These are phyloP conservation scores for Jackrogersella multiformis DNA, from an alignment of 495 filamentous ascomycete genomes.

Conservation along the genomic window DNA sequence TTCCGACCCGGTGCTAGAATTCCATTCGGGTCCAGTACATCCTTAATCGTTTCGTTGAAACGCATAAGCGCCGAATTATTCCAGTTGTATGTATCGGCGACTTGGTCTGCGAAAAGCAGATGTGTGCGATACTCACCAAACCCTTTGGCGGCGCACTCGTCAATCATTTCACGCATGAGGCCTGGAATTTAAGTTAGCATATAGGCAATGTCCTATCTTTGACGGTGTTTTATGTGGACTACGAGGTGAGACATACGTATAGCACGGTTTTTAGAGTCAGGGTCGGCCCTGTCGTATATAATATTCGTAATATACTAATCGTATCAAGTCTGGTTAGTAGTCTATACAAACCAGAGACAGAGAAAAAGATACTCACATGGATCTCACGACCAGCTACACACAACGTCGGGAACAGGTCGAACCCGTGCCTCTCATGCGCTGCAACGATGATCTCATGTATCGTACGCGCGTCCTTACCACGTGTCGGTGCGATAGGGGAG, in stretches of 20 bases:
- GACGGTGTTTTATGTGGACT: neutral
- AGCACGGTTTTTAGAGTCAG: conserved; percentile 38
- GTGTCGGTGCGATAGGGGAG: conserved; percentile 63
- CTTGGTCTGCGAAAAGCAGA: conserved; percentile 61
- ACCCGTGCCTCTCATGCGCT: conserved; percentile 51
- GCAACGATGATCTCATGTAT: conserved; percentile 56
- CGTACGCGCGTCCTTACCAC: conserved; percentile 58
- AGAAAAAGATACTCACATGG: conserved; percentile 41
- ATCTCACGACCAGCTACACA: conserved; percentile 64
- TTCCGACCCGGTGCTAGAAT: conserved; percentile 60
- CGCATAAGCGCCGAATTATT: conserved; percentile 59
- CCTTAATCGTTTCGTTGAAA: conserved; percentile 61
- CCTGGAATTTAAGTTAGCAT: conserved; percentile 39
- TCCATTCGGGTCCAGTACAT: conserved; percentile 61
- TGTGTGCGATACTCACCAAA: conserved; percentile 65
- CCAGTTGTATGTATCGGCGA: conserved; percentile 61
- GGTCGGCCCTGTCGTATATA: conserved; percentile 54
- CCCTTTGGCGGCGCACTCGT: conserved; percentile 53
- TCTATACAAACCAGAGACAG: neutral
- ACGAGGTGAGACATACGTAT: conserved; percentile 1
- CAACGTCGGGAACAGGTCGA: conserved; percentile 64
- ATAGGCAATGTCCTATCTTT: neutral
- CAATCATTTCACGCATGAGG: conserved; percentile 56
- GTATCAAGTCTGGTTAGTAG: neutral
- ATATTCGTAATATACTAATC: conserved; percentile 56